phyloP scores from a whole-genome alignment of 768 basidiomycete species.

The Mycena capillaripes region DNA sequence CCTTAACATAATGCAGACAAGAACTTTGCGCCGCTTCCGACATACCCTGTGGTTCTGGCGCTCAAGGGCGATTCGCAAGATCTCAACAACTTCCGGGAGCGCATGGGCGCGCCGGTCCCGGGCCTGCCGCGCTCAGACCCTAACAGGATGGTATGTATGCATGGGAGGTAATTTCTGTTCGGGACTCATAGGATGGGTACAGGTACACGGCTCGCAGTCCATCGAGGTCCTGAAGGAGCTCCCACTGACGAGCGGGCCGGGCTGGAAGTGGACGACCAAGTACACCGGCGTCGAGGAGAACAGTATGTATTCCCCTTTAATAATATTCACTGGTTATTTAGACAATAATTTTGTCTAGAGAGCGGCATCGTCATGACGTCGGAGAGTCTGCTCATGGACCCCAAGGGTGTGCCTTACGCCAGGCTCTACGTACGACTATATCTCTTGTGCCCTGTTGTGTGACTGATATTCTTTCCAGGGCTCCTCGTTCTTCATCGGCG shows the following conservation, averaged over 20 bases:
- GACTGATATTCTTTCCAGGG: conserved; percentile 51
- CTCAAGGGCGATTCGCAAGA: conserved; percentile 81
- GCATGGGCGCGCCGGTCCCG: conserved; percentile 62
- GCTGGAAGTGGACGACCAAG: conserved; percentile 80
- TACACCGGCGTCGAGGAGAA: conserved; percentile 85
- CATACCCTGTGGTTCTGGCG: conserved; percentile 84
- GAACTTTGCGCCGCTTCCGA: conserved; percentile 83
- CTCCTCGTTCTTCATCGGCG: conserved; percentile 79
- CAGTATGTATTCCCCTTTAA: conserved; percentile 63
- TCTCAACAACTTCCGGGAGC: conserved; percentile 75
- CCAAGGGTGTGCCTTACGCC: conserved; percentile 70
- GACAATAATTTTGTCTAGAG: conserved; percentile 56
- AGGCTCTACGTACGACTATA: conserved; percentile 74
- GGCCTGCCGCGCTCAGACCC: conserved; percentile 81
- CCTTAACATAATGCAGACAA: too few species aligned
- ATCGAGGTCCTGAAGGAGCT: conserved; percentile 87
- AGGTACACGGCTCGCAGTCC: conserved; percentile 86
- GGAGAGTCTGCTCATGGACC: conserved; percentile 75
- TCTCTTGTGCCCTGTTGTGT: too few species aligned
- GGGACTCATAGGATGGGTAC: not conserved
- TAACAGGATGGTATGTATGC: conserved; percentile 72
- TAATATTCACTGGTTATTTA: not conserved
- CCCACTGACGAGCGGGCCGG: conserved; percentile 80
- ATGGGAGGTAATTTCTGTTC: too few species aligned
- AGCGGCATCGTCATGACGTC: conserved; percentile 80